Conservation (phyloP, 768 basidiomycete genomes). For the Phlebiopsis flavidoalba region DNA sequence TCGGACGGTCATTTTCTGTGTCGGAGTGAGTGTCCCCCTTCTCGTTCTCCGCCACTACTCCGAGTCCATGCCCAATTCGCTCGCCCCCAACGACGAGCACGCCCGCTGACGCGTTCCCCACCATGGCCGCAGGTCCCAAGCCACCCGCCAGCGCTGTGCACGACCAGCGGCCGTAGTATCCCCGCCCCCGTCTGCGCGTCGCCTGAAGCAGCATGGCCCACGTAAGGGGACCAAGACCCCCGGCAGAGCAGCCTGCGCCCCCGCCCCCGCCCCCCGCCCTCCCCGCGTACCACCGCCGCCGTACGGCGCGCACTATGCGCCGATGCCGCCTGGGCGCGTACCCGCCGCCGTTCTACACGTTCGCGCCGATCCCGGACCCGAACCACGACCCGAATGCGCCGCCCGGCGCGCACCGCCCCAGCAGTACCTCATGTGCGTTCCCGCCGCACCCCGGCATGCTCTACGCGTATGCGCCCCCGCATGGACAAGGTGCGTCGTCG, state of each 20-base stretch:
- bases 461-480: conserved; percentile 37
- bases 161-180: background rate
- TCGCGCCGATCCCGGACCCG: conserved; percentile 22
- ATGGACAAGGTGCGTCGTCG: conserved; percentile 29
- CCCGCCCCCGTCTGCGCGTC: background rate
- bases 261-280: conserved; percentile 6
- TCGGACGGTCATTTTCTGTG: conserved; percentile 25
- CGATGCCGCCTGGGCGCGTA: conserved; percentile 14
- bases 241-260: conserved; percentile 12
- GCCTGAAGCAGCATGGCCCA: conserved; percentile 14
- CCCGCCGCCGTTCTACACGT: conserved; percentile 23
- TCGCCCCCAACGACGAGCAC: background rate
- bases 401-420: conserved; percentile 28
- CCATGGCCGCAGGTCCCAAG: conserved; percentile 13
- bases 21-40: conserved; percentile 25
- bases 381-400: conserved; percentile 28
- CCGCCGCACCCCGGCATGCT: conserved; percentile 27
- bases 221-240: conserved; percentile 17
- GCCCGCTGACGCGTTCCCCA: conserved; percentile 6
- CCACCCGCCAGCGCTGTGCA: background rate
- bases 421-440: conserved; percentile 34
- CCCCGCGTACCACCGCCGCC: conserved; percentile 18
- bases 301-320: conserved; percentile 20
- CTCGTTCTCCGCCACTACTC: conserved; percentile 21
- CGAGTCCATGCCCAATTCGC: background rate